These are phyloP conservation scores for Plantago coronopus DNA, from an alignment of 305 asterid species.

Conservation along the genomic window DNA sequence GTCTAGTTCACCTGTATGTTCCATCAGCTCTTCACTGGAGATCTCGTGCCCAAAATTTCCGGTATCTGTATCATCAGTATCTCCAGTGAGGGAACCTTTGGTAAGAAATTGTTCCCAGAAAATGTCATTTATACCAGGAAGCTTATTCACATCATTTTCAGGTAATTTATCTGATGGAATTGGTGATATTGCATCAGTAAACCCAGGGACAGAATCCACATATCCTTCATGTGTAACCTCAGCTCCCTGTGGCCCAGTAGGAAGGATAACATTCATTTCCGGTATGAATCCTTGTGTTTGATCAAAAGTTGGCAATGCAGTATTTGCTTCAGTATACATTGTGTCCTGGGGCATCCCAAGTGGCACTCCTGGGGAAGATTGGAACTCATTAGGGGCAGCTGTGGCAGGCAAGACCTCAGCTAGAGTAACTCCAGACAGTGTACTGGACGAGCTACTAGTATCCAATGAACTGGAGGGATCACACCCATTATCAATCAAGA, in stretches of 20 bases:
- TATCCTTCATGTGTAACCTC: conserved; percentile 29
- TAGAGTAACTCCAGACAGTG: conserved; percentile 51
- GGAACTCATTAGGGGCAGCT: conserved; percentile 32
- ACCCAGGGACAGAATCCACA: conserved; percentile 36
- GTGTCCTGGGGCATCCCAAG: conserved; percentile 26
- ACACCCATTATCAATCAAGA: conserved; percentile 44
- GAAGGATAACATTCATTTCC: conserved; percentile 24
- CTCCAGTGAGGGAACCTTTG: conserved; percentile 42
- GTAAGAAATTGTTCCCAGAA: conserved; percentile 89
- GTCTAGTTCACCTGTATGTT: conserved; percentile 42
- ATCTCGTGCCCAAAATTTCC: conserved; percentile 25
- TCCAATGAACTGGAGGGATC: conserved; percentile 38
- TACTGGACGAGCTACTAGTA: conserved; percentile 38
- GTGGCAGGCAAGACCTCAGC: conserved; percentile 49
- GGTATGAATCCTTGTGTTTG: conserved; percentile 28
- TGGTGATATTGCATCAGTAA: conserved; percentile 37
- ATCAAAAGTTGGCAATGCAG: conserved; percentile 32
- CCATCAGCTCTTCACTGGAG: conserved; percentile 28
- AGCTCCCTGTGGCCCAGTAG: conserved; percentile 28
- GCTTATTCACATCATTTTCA: conserved; percentile 51
- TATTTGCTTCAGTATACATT: conserved; percentile 29
- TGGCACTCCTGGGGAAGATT: conserved; percentile 30
- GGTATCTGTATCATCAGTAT: conserved; percentile 39
- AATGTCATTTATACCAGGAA: conserved; percentile 63
- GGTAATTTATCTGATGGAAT: conserved; percentile 38